Conservation (phyloP, 768 basidiomycete species). For the Boletus subparvulus region DNA sequence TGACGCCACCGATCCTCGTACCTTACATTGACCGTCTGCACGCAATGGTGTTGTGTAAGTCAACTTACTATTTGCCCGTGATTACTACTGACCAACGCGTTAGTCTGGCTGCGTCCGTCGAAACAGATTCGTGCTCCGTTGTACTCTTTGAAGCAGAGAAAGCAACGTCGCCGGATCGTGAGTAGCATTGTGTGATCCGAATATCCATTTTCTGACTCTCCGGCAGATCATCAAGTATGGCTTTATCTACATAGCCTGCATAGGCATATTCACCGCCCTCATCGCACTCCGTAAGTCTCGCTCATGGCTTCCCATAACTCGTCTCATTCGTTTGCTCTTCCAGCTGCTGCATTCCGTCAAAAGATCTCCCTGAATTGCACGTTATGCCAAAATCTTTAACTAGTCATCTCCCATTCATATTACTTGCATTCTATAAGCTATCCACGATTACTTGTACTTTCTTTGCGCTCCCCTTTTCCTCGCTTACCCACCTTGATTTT, state of each 20-base stretch:
- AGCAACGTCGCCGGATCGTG: conserved; percentile 88
- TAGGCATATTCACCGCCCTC: conserved; percentile 71
- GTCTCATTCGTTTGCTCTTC: conserved; percentile 6
- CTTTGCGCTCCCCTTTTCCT: not conserved
- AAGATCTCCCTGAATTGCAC: conserved; percentile 61
- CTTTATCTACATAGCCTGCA: conserved; percentile 65
- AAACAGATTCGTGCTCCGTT: conserved; percentile 92
- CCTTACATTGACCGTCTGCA: conserved; percentile 93
- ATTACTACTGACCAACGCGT: conserved; percentile 17
- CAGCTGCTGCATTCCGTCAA: conserved; percentile 63
- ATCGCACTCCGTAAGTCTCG: conserved; percentile 70
- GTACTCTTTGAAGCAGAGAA: conserved; percentile 86
- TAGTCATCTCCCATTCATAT: conserved; percentile 34
- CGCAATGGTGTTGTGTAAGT: conserved; percentile 81
- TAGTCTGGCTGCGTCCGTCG: conserved; percentile 94
- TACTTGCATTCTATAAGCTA: conserved; percentile 30
- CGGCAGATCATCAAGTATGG: conserved; percentile 82
- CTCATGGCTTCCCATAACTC: conserved; percentile 3
- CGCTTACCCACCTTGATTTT: not conserved
- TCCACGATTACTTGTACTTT: conserved; percentile 30
- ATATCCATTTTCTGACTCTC: conserved; percentile 8
- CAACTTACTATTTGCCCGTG: conserved; percentile 5
- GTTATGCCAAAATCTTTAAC: conserved; percentile 65
- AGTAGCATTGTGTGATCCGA: conserved; percentile 27
- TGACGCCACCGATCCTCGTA: conserved; percentile 84